Evolutionary conservation across 768 basidiomycete species (phyloP), one percentile per base, ranked within the genome.

Genomic region (Termitomyces sp.): DNA sequence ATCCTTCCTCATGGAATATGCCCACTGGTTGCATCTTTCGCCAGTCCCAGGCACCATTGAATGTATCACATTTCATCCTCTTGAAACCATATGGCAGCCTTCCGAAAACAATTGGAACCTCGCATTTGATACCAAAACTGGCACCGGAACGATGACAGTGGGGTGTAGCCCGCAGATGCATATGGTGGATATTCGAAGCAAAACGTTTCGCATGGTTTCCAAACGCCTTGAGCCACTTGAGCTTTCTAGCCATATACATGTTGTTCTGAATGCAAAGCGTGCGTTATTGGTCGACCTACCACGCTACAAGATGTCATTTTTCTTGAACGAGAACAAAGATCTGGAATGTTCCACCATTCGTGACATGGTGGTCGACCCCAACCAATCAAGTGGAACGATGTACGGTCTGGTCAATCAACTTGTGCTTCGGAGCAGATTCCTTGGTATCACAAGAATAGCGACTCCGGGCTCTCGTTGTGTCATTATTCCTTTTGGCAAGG

Each of bases 301-400:
- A 29, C 75, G 77, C 16, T 75, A 73, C 47, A 62, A 65, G 2
- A 62, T 81, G 7, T 66, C 70, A 0, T 81, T 82, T 50, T 71
- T 70, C 43, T 31, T 77, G 20, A 66, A 71, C 29, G 42, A 63
- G 1, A 62, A 61, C 2, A 60, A 63, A 15, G 61, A 67, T 23
- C 60, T 81, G 22, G 72, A 75, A 53, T 79, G 73, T 35, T 64
- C 55, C 9, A 76, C 76, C 36, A 65, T 78, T 32, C 70, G 71
- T 12, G 68, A 65, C 20, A 78, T 77, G 69, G 62, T 75, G 15
- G 65, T 80, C n/a, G 76, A 79, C 49, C 1, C 48, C 2, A 47
- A 65, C 33, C 81, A 81, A 54, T 76, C 68, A 1, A 63, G 64
- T 1, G 77, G 77, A 1, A 73, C 77, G 1, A 63, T 83, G 60